Conservation (phyloP, 257 asterid genomes). For the Sherardia arvensis region DNA sequence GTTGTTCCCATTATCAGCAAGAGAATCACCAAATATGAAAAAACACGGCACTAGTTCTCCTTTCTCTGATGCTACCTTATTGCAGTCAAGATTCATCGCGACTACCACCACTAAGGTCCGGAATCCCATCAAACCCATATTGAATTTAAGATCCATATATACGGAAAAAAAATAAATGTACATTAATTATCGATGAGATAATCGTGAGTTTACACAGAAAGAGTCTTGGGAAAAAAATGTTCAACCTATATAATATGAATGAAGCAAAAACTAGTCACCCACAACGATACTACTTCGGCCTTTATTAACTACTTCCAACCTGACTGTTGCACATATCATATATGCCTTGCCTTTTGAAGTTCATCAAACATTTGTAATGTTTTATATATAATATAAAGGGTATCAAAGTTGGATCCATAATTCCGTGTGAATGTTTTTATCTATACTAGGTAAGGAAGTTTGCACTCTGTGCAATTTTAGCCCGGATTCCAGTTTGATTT, state of each 20-base stretch:
- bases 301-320: too few relatives aligned
- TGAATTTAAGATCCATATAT: not conserved
- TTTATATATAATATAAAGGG: too few relatives aligned
- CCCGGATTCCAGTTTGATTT: too few relatives aligned
- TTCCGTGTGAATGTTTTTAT: too few relatives aligned
- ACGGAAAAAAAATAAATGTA: not conserved
- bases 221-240: not conserved
- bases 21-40: not conserved
- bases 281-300: too few relatives aligned
- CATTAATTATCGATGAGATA: not conserved
- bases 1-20: not conserved
- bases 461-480: too few relatives aligned
- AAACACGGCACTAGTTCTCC: not conserved
- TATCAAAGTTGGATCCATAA: too few relatives aligned
- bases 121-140: not conserved
- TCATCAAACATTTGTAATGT: too few relatives aligned
- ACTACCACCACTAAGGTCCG: not conserved
- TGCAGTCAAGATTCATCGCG: not conserved
- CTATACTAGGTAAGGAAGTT: too few relatives aligned
- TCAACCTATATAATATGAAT: not conserved
- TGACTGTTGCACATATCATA: too few relatives aligned
- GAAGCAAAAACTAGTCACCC: too few relatives aligned
- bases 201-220: not conserved
- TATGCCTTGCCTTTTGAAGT: too few relatives aligned
- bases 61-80: not conserved